phyloP scores from a whole-genome alignment of 1,284 basidiomycete genomes.

The Marasmius oreades region DNA sequence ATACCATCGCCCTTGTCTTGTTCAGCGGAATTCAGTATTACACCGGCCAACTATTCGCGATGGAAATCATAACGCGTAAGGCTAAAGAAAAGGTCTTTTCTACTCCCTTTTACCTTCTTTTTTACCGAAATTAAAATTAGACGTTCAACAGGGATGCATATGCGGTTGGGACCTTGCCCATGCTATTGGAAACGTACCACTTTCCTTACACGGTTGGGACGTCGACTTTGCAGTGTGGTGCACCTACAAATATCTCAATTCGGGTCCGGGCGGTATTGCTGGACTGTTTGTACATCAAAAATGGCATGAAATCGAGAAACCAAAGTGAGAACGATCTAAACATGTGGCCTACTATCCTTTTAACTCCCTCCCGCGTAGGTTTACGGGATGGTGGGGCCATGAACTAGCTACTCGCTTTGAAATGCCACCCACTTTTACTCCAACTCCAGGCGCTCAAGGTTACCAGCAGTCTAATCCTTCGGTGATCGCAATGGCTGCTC shows the following conservation, averaged over 20 bases:
- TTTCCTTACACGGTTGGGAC: conserved; percentile 89
- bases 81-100: conserved; percentile 73
- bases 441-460: conserved; percentile 88
- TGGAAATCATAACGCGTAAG: conserved; percentile 77
- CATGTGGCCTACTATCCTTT: conserved; percentile 14
- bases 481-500: conserved; percentile 73
- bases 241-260: conserved; percentile 97
- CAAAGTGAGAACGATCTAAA: conserved; percentile 45
- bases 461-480: conserved; percentile 96
- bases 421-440: conserved; percentile 83
- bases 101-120: conserved; percentile 2
- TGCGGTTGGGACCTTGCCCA: conserved; percentile 98
- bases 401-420: conserved; percentile 83
- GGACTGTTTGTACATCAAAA: conserved; percentile 87
- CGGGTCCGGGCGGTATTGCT: conserved; percentile 94
- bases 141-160: conserved; percentile 68
- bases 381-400: conserved; percentile 98
- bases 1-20: conserved; percentile 82
- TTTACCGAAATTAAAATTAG: conserved; percentile 7
- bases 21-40: conserved; percentile 95
- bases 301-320: conserved; percentile 59
- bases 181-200: conserved; percentile 89
- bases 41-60: conserved; percentile 95
- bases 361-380: conserved; percentile 43
- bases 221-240: conserved; percentile 99